Evolutionary conservation across 2,329 filamentous ascomycete species (phyloP).

Genomic region (Zymoseptoria tritici): DNA sequence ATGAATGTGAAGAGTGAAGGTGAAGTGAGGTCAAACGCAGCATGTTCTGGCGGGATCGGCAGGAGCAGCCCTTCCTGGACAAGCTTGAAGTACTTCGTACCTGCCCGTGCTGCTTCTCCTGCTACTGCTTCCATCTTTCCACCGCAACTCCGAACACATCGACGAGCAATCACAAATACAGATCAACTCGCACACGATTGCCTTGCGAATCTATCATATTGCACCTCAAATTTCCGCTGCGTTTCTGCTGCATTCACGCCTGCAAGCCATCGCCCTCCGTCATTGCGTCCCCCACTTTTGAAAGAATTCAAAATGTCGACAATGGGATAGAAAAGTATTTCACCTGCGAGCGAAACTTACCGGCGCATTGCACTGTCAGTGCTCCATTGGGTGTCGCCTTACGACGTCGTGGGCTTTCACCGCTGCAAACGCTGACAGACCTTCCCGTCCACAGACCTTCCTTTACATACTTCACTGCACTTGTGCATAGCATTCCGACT

Average conservation of each 20-base stretch:
- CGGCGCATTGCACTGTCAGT: neutral
- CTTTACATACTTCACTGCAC: constrained; percentile 1
- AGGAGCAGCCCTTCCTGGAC: neutral
- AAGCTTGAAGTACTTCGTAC: neutral
- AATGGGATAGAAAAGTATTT: neutral
- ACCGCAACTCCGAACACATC: neutral
- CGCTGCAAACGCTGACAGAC: neutral
- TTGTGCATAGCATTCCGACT: neutral
- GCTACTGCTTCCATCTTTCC: neutral
- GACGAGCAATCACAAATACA: neutral
- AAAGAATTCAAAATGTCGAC: neutral
- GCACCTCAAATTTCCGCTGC: neutral
- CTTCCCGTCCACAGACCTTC: neutral
- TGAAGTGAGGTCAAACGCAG: neutral
- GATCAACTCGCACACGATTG: neutral
- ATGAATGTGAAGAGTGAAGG: neutral
- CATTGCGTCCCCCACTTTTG: neutral
- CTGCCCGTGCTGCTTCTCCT: neutral
- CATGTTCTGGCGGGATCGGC: neutral
- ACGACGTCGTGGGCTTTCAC: neutral
- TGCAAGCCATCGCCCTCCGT: neutral
- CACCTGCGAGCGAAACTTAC: neutral
- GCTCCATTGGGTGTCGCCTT: neutral
- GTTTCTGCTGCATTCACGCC: neutral
- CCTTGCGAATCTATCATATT: neutral